Evolutionary conservation across 2,329 filamentous ascomycete genomes (phyloP), one percentile per base, ranked within the genome.

Genomic region (Penicillium griseofulvum): DNA sequence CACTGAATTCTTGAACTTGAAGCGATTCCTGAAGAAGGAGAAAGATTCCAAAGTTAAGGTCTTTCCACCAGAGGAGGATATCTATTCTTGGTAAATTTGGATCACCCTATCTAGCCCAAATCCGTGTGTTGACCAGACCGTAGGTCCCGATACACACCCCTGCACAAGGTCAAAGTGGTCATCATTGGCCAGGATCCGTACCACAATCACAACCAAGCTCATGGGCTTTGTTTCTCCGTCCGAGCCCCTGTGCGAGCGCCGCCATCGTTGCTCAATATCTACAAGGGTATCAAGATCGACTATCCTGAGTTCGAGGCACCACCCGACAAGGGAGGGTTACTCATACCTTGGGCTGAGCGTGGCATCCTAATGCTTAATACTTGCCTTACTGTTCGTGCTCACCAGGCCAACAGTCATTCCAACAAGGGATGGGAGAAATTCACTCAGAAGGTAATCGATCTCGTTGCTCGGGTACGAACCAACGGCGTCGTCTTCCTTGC

Each of bases 171-270:
- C 72, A 96, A 96, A 74, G 89, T 89, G 54, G 92, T 99, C 57
- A 91, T 99, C 68, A 76, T 97, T 52, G 94, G 94, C 62, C 94
- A 99, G 78, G 94, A 99, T 72, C 94, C 94, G 3, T 99, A 99
- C 74, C 94, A 99, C 79, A 96, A 96, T 72, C 74, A 85, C 72
- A 95, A 95, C 74, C 94, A 99, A 80, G 94, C 94, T 48, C 94
- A 97, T 74, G 94, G 94, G 41, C 86, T 99, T 56, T 93, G 90
- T 71, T 99, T 99, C 81, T 96, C 91, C 45, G 92, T 97, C 52
- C 89, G 90, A 10, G 87, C 93, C 3, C 94, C 94, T 0, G 96
- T 91, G 0, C 84, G 85, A 4, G 91, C 93, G 1, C 94, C 94
- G 0, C 92, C 93, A 0, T 96, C 91, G 1, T 86, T 99, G 16